Evolutionary conservation across 495 filamentous ascomycete species (phyloP).

Genomic region (Lophium mytilinum): DNA sequence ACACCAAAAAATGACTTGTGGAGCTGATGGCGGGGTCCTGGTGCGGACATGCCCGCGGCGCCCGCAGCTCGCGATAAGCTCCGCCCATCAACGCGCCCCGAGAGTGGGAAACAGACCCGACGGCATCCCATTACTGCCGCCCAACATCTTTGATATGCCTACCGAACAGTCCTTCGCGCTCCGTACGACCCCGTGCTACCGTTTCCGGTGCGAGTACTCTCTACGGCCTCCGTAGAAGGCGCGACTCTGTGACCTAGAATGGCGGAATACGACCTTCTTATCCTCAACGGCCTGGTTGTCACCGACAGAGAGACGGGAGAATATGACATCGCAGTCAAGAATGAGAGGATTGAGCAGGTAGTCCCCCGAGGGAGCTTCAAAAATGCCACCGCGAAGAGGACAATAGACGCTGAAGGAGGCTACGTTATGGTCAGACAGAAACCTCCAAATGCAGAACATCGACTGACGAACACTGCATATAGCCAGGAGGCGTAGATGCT

Average conservation of each 20-base stretch:
- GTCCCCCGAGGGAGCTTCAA: slow-evolving; percentile 31
- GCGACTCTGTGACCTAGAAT: background rate
- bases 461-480: slow-evolving; percentile 9
- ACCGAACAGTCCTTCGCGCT: too few relatives aligned
- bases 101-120: too few relatives aligned
- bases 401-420: slow-evolving; percentile 44
- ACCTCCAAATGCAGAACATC: background rate
- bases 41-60: too few relatives aligned
- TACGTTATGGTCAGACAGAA: slow-evolving; percentile 37
- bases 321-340: slow-evolving; percentile 45
- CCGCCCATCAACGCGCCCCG: too few relatives aligned
- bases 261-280: slow-evolving; percentile 36
- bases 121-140: too few relatives aligned
- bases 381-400: slow-evolving; percentile 25
- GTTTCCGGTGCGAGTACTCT: too few relatives aligned
- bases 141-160: too few relatives aligned
- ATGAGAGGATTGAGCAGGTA: slow-evolving; percentile 45
- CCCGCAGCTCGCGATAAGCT: too few relatives aligned
- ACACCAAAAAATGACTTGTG: too few relatives aligned
- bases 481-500: slow-evolving; percentile 33
- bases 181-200: too few relatives aligned
- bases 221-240: too few relatives aligned
- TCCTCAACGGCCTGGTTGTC: slow-evolving; percentile 43
- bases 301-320: slow-evolving; percentile 40
- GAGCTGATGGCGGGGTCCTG: too few relatives aligned